Base-by-base conservation (phyloP, 2,329 filamentous ascomycete species). In the Colletotrichum horii region DNA sequence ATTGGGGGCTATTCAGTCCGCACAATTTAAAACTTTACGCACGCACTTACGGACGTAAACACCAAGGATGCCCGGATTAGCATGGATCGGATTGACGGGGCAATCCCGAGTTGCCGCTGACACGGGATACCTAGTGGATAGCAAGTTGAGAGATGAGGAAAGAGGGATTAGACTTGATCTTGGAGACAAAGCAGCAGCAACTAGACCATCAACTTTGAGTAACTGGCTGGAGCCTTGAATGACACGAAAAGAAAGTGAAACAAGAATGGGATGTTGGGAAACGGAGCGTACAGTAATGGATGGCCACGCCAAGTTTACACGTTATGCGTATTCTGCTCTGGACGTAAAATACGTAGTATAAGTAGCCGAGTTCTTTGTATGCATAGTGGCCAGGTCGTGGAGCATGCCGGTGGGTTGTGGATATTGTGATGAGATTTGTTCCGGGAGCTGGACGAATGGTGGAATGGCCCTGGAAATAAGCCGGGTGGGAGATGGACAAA, bases 21-120 rank as follows among this genome's bases (percentile, higher is more conserved):
- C 62, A 56, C 24, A n/a, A 52, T 4, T 48, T 64, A 16, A 32
- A 32, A 24, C n/a, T 14, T 38, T 56, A 58, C 62, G 43, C 55
- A 62, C 70, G 43, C 34, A 32, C n/a, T 55, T 75, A 62, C 73
- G 70, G 62, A 67, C 64, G 74, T 69, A 74, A 60, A 43, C 43
- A 52, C 28, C 62, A 36, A 22, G 32, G 22, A 52, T 38, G 24
- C 73, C 55, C 61, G 67, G 28, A 65, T 34, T 28, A 48, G 58
- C 70, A 65, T 74, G 58, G 73, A 72, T 72, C 26, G 15, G 28
- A 30, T 26, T 43, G 43, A 72, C 43, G 73, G 73, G 69, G 28
- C 24, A 61, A 58, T 48, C 64, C 74, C 58, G 58, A 64, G 64
- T 68, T 65, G 65, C 38, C 38, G 56, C 58, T 75, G 55, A 43